Evolutionary conservation across 345 rosid species (phyloP), one percentile per base, ranked within the genome.

Genomic region (Populus deltoides): DNA sequence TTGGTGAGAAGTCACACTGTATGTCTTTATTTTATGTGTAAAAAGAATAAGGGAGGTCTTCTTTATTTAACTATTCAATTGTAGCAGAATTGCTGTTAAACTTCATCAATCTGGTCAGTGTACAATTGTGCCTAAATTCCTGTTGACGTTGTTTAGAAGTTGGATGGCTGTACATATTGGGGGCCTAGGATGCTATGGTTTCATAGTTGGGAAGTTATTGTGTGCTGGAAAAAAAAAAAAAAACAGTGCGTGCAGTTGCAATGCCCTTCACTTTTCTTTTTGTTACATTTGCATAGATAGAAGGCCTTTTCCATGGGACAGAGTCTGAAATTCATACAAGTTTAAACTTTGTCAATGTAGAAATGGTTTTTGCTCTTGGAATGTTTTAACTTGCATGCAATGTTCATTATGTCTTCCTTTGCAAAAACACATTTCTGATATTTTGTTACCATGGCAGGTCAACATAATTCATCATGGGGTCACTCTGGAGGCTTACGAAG

Each of bases 401-500:
- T 1, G 2, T 57, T 59, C 15, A 24, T 24, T n/a, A 59, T 24
- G 65, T 59, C 65, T 9, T 59, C 25, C 2, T 25, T 59, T 0
- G 1, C 25, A 24, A 59, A 57, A 57, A 59, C 2, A 59, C 7
- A 24, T 59, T 59, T 59, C 65, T 59, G 29, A 59, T 59, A 59
- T 82, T 78, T 81, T 81, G 61, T 36, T 88, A 66, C 43, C 73
- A 85, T 72, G 76, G 80, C 85, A 92, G 98, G 91, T 75, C 84
- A 66, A 73, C 72, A 77, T 8, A 91, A 87, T 74, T 68, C 92
- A 80, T 79, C 92, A 35, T 77, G 89, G 83, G 81, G 88, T 79
- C 82, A 68, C 66, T 78, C 91, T 75, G 98, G 95, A 71, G 89
- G 84, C 77, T 76, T 90, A 70, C 89, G 86, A 87, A 90, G 84